Evolutionary conservation across 2,329 filamentous ascomycete genomes (phyloP).

Genomic region (Nothopassalora personata): DNA sequence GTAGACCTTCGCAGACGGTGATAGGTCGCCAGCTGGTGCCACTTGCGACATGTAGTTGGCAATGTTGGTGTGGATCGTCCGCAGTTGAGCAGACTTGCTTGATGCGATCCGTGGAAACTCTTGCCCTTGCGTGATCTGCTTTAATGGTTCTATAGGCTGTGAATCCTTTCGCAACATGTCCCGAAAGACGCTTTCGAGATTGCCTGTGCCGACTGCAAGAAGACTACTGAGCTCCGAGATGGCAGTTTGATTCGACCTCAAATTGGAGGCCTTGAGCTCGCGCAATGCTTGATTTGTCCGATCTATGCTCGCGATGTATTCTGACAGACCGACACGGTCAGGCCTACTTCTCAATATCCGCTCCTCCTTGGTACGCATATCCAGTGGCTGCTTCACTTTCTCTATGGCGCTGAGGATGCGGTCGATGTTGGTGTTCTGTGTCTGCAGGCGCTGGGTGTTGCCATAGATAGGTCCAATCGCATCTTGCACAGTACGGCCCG

Average conservation of each 20-base stretch:
- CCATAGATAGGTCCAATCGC: conserved; percentile 88
- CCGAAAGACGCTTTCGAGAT: conserved; percentile 80
- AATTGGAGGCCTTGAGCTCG: conserved; percentile 83
- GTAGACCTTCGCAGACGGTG: conserved; percentile 72
- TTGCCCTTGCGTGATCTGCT: conserved; percentile 80
- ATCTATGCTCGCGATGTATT: conserved; percentile 85
- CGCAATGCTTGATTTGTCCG: conserved; percentile 77
- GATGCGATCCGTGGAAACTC: conserved; percentile 72
- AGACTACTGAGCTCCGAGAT: conserved; percentile 73
- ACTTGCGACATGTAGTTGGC: conserved; percentile 25
- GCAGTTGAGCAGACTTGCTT: conserved; percentile 69
- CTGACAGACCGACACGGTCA: conserved; percentile 70
- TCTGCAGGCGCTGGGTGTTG: conserved; percentile 83
- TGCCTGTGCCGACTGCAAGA: conserved; percentile 70
- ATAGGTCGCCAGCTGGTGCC: conserved; percentile 25
- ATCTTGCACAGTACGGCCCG: conserved; percentile 84
- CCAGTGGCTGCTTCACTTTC: conserved; percentile 79
- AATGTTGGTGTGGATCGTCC: conserved; percentile 63
- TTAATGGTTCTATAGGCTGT: conserved; percentile 76
- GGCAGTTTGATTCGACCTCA: conserved; percentile 86
- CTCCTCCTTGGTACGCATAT: conserved; percentile 88
- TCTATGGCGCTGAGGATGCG: conserved; percentile 81
- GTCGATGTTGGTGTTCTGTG: conserved; percentile 85
- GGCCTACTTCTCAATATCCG: conserved; percentile 76
- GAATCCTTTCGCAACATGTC: conserved; percentile 73